Evolutionary conservation across 345 rosid species (phyloP).

Genomic region (Citrus sp.): DNA sequence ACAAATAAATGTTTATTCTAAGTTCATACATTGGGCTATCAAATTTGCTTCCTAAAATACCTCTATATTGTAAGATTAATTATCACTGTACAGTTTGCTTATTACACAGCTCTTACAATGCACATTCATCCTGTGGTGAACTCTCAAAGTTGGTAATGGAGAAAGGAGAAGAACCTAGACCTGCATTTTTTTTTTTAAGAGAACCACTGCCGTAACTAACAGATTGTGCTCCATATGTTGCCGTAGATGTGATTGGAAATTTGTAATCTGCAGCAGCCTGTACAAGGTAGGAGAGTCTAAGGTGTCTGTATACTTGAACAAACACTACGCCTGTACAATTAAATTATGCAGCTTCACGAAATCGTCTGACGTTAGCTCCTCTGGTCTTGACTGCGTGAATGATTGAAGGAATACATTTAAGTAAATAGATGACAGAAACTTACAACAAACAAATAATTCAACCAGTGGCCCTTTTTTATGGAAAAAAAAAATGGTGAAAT

Average conservation of each 20-base stretch:
- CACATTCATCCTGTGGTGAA: neutral
- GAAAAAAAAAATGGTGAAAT: neutral
- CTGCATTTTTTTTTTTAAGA: neutral
- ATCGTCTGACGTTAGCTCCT: constrained; percentile 82
- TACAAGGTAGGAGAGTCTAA: neutral
- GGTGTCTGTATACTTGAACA: neutral
- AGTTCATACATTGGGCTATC: neutral
- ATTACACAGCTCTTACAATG: neutral
- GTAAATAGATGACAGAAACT: neutral
- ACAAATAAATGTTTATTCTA: neutral
- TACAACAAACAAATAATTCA: neutral
- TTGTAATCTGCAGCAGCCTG: neutral
- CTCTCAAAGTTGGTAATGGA: neutral
- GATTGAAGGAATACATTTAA: neutral
- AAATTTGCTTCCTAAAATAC: neutral
- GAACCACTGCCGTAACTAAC: neutral
- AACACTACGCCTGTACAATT: constrained; percentile 33
- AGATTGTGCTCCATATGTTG: neutral
- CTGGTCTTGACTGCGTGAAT: constrained; percentile 80
- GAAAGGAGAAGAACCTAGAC: neutral
- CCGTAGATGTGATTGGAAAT: neutral
- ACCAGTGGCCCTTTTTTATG: neutral
- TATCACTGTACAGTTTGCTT: neutral
- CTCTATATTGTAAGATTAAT: neutral
- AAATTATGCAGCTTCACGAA: constrained; percentile 80